These are phyloP conservation scores for Citrus hindsii DNA, from an alignment of 345 rosid species.

Conservation along the genomic window DNA sequence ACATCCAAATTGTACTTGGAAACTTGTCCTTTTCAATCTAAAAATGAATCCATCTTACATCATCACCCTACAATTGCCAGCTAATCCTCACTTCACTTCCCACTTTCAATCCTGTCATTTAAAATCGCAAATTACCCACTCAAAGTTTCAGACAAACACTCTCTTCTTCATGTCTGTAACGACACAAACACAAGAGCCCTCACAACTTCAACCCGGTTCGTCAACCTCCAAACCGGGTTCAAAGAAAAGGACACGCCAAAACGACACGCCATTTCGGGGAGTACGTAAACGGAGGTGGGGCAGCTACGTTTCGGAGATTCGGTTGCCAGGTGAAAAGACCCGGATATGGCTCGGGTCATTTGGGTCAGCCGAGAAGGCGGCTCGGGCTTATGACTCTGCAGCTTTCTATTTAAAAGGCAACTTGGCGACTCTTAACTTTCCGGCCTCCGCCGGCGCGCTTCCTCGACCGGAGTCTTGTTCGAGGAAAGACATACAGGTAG, in stretches of 20 bases:
- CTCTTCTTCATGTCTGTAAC: conserved; percentile 2
- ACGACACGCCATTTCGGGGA: conserved; percentile 18
- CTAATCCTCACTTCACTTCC: neutral
- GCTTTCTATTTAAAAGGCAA: conserved; percentile 28
- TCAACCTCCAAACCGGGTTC: neutral
- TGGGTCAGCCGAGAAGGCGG: conserved; percentile 27
- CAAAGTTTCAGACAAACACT: neutral
- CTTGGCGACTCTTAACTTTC: conserved; percentile 26
- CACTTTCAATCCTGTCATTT: neutral
- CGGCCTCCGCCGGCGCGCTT: conserved; percentile 20
- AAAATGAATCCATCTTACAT: neutral
- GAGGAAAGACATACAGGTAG: conserved; percentile 26
- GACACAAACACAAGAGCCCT: neutral
- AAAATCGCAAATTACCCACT: neutral
- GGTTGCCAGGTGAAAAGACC: conserved; percentile 28
- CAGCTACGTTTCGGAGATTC: conserved; percentile 30
- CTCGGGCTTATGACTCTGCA: conserved; percentile 31
- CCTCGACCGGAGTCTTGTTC: conserved; percentile 25
- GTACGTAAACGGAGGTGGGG: conserved; percentile 32
- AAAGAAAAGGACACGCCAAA: conserved; percentile 10
- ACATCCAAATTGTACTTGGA: neutral
- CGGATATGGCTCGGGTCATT: conserved; percentile 33
- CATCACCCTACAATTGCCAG: neutral
- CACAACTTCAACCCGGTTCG: neutral
- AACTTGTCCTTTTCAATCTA: neutral